Conservation (phyloP, 2,329 filamentous ascomycete species). For the Zarea fungicola region DNA sequence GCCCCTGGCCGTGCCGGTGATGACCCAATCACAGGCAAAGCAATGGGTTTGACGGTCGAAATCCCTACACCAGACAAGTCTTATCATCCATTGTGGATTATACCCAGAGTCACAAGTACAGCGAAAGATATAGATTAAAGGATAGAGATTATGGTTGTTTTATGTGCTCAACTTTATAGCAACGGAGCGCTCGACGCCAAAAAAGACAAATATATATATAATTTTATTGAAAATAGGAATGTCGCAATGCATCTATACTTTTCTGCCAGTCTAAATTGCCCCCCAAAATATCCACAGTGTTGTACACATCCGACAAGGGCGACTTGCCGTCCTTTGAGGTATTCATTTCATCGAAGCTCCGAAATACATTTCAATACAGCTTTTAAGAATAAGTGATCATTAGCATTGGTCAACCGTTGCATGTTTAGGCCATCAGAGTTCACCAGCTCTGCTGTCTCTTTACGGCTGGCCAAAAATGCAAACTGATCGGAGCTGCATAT, state of each 20-base stretch:
- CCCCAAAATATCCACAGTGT: neutral
- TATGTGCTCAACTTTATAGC: too few relatives aligned
- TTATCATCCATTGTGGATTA: constrained; percentile 62
- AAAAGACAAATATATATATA: neutral
- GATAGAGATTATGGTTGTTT: neutral
- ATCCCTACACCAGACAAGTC: constrained; percentile 47
- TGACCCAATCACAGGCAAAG: constrained; percentile 12
- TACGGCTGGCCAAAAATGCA: neutral
- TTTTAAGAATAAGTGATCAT: neutral
- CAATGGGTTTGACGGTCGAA: constrained; percentile 40
- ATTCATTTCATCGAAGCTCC: neutral
- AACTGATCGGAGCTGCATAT: too few relatives aligned
- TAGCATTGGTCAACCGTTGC: neutral
- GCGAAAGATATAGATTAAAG: constrained; percentile 11
- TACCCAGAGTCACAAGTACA: constrained; percentile 42
- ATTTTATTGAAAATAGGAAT: neutral
- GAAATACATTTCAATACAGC: neutral
- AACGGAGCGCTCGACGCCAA: too few relatives aligned
- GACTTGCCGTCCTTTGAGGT: neutral
- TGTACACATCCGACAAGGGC: neutral
- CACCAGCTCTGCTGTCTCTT: neutral
- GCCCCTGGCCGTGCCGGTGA: constrained; percentile 1
- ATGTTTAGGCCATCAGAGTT: neutral
- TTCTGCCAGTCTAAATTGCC: neutral
- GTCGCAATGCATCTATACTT: neutral